Conservation (phyloP, 768 basidiomycete genomes). For the Kwoniella mangroviensis region DNA sequence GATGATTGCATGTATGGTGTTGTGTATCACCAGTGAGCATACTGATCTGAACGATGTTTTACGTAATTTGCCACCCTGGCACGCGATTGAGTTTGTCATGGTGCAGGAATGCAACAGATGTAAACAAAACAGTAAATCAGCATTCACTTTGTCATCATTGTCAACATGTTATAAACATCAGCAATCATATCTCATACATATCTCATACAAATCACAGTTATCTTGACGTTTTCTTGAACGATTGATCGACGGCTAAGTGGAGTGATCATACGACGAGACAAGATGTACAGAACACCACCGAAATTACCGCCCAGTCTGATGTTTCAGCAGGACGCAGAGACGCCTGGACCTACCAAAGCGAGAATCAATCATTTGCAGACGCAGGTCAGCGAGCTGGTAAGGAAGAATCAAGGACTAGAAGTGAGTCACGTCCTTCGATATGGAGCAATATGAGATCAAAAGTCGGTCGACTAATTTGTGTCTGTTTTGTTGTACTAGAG, state of each 20-base stretch:
- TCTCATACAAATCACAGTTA: neutral
- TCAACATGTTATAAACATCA: neutral
- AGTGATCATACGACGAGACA: neutral
- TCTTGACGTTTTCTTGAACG: too few species aligned
- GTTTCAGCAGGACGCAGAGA: slow-evolving; percentile 30
- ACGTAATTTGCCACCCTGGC: slow-evolving; percentile 16
- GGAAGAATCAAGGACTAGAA: slow-evolving; percentile 33
- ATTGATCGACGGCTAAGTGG: too few species aligned
- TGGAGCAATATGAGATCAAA: neutral
- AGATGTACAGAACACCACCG: slow-evolving; percentile 21
- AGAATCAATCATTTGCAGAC: slow-evolving; percentile 37
- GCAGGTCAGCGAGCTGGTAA: slow-evolving; percentile 44
- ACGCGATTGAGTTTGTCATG: slow-evolving; percentile 10
- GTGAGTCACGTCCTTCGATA: slow-evolving; percentile 20
- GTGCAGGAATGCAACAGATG: slow-evolving; percentile 1
- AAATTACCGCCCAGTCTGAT: slow-evolving; percentile 16
- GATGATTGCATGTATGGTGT: neutral
- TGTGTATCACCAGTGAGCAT: too few species aligned
- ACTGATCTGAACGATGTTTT: neutral
- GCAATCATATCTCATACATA: neutral
- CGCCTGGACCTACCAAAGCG: slow-evolving; percentile 40
- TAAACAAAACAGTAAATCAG: slow-evolving; percentile 16
- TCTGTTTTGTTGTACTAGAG: slow-evolving; percentile 5
- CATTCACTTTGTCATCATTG: neutral
- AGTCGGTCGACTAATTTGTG: neutral